Conservation (phyloP, 192 early-diverging fungal genomes). For the Haplosporangium gracile region DNA sequence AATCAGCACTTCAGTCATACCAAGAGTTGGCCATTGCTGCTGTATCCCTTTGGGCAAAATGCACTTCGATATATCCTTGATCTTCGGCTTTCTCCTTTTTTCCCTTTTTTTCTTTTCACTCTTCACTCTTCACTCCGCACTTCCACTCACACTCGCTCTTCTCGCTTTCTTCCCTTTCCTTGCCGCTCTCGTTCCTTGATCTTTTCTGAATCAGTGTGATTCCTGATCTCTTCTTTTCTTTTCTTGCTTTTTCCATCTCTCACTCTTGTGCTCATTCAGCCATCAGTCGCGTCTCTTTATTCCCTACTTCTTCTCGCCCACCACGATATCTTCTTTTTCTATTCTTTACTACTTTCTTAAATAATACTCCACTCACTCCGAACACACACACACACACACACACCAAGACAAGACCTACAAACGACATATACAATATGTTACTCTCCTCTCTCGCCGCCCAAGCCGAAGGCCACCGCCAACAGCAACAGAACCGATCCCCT, state of each 20-base stretch:
- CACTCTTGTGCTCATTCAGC: not conserved
- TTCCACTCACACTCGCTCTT: not conserved
- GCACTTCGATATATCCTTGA: not conserved
- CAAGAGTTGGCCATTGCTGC: not conserved
- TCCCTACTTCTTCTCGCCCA: not conserved
- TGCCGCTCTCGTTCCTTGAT: not conserved
- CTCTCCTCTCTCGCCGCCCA: conserved; percentile 19
- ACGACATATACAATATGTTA: not conserved
- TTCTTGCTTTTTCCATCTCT: not conserved
- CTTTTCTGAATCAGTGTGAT: not conserved
- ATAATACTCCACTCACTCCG: not conserved
- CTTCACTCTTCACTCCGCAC: conserved; percentile 3
- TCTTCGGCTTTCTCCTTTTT: not conserved
- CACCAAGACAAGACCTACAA: not conserved
- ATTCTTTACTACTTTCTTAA: not conserved
- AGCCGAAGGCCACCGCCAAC: not conserved
- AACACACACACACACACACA: not conserved
- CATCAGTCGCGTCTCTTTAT: not conserved
- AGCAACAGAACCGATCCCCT: conserved; percentile 2
- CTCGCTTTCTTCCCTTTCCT: not conserved
- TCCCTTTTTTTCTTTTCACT: not conserved
- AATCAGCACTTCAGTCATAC: not conserved
- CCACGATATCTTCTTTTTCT: not conserved
- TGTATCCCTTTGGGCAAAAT: not conserved
- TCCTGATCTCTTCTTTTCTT: not conserved